Evolutionary conservation across 768 basidiomycete genomes (phyloP).

Genomic region (Lactifluus hygrophoroides): DNA sequence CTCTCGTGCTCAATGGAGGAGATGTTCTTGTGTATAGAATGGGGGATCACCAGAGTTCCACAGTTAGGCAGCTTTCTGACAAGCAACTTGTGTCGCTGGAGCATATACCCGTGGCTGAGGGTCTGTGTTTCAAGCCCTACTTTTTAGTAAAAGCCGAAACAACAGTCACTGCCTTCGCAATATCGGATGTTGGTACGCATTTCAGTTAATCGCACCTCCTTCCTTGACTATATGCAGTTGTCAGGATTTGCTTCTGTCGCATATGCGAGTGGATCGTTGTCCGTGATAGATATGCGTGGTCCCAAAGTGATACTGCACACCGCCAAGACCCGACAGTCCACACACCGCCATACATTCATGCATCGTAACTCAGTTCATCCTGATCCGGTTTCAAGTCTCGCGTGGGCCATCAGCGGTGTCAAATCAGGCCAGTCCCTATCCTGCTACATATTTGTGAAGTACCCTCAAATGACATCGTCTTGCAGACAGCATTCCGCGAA

Average conservation of each 20-base stretch:
- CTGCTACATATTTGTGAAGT: not conserved
- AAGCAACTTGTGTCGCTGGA: conserved; percentile 46
- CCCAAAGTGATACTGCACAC: conserved; percentile 57
- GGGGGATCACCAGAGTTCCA: conserved; percentile 19
- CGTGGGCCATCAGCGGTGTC: conserved; percentile 58
- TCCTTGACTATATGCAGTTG: not conserved
- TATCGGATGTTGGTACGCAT: conserved; percentile 65
- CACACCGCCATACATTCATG: conserved; percentile 30
- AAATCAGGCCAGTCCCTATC: conserved; percentile 38
- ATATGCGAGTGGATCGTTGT: conserved; percentile 49
- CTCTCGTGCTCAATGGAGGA: conserved; percentile 45
- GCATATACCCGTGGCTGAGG: conserved; percentile 35
- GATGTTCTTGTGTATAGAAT: conserved; percentile 47
- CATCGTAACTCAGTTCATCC: conserved; percentile 29
- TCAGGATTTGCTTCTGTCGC: conserved; percentile 73
- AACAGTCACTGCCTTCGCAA: conserved; percentile 43
- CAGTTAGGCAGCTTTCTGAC: conserved; percentile 27
- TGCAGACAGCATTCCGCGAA: conserved; percentile 36
- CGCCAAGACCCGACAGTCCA: conserved; percentile 34
- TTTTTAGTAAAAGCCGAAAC: conserved; percentile 48
- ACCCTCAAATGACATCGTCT: not conserved
- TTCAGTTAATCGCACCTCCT: not conserved
- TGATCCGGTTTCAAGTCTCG: conserved; percentile 44
- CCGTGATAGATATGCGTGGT: conserved; percentile 66
- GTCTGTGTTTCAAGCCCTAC: conserved; percentile 48